These are phyloP conservation scores for Rheum nobile DNA, from an alignment of 148 eudicot species.

Conservation along the genomic window DNA sequence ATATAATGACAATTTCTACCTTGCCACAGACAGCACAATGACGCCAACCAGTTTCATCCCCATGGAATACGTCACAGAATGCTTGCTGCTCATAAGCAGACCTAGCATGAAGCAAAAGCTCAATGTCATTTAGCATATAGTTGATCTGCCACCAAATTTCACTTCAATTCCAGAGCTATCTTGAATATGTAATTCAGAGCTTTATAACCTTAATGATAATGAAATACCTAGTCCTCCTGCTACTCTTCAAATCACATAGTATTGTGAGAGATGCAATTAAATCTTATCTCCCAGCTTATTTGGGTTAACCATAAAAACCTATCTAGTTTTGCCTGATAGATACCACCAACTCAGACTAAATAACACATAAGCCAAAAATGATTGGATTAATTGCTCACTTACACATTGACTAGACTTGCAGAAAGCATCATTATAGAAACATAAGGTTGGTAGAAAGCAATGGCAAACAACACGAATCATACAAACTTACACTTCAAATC, in stretches of 20 bases:
- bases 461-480: neutral
- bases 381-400: neutral
- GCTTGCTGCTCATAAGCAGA: conserved; percentile 49
- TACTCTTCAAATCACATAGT: neutral
- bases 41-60: conserved; percentile 93
- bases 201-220: neutral
- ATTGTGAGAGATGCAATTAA: too few species aligned
- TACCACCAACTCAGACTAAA: neutral
- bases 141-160: neutral
- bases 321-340: neutral
- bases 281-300: neutral
- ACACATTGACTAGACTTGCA: neutral
- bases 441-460: neutral
- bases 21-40: conserved; percentile 68
- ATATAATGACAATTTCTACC: conserved; percentile 24
- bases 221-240: neutral
- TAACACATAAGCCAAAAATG: neutral
- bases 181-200: neutral
- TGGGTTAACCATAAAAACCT: neutral
- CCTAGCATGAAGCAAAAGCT: conserved; percentile 33
- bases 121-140: neutral
- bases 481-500: conserved; percentile 5
- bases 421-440: neutral
- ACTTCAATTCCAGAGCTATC: neutral
- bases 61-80: conserved; percentile 75